Evolutionary conservation across 306 rosid species (phyloP), one percentile per base, ranked within the genome.

Genomic region (Lagenaria siceraria): DNA sequence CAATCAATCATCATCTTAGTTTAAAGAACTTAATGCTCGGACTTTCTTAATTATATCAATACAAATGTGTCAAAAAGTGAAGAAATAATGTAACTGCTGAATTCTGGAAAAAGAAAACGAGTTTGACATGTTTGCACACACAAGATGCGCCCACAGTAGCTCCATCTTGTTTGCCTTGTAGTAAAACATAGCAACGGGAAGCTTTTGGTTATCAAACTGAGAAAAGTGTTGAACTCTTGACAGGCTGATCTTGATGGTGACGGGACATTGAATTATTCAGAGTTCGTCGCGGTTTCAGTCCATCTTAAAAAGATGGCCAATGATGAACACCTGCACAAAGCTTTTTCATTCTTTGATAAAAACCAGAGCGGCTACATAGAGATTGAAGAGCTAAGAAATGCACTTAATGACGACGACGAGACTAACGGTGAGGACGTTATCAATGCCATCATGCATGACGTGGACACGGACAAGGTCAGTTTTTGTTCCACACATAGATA

Each of bases 231-330:
- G 8, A 15, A 72, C 80, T 59, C 61, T 4, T 29, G 74, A 62
- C 86, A 93, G 97, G 98, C 92, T 27, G 97, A 93, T 87, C 77
- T 83, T 51, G 96, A 93, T 56, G 85, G 88, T 0, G 98, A 93
- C 77, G 97, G 98, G 43, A 83, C 84, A 81, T 83, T 93, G 59
- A 90, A 93, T 77, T 93, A 93, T 66, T 93, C 87, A 68, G 98
- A 93, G 83, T 93, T 93, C 80, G 89, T 93, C 5, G 96, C 93
- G 5, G 88, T 93, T 62, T 86, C 90, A 15, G 90, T 93, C 77
- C 91, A 93, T 78, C 83, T 93, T 42, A 88, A 79, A 80, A 93
- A 84, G 83, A 89, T 91, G 90, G 95, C 84, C 74, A 86, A 93
- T 48, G 98, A 93, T 25, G 91, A 91, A 78, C 98, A 93, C 84